Evolutionary conservation across 73 alveolate genomes (phyloP).

Genomic region (Effrenium voratum): DNA sequence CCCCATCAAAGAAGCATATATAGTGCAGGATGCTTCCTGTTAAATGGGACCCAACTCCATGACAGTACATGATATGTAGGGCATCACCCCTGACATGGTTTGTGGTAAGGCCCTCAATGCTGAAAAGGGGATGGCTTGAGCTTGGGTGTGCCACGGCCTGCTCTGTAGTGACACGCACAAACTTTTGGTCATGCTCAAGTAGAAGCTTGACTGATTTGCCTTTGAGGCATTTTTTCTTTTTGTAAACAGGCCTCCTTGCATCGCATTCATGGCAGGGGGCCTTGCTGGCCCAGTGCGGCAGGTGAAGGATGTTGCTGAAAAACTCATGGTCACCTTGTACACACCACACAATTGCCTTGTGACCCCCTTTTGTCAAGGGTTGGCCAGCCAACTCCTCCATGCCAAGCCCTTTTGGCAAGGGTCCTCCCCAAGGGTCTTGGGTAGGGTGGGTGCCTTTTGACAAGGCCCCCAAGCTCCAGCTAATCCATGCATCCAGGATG

Average conservation of each 20-base stretch:
- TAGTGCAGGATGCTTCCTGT: neutral
- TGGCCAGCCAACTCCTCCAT: neutral
- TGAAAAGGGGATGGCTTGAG: no score
- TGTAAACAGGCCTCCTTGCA: neutral
- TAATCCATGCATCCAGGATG: neutral
- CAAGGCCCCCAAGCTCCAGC: slow-evolving; percentile 47
- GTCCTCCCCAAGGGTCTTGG: neutral
- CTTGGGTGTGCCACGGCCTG: no score
- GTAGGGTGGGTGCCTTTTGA: slow-evolving; percentile 9
- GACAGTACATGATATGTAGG: no score
- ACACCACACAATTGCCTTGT: neutral
- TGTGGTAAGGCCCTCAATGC: no score
- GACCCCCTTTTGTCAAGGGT: slow-evolving; percentile 18
- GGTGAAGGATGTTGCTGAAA: neutral
- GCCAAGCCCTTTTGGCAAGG: slow-evolving; percentile 40
- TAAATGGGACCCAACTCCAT: no score
- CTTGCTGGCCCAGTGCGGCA: slow-evolving; percentile 21
- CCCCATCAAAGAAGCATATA: neutral
- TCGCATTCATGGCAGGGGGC: slow-evolving; percentile 2
- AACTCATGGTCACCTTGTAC: slow-evolving; percentile 1
- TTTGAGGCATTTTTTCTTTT: neutral
- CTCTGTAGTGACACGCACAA: neutral
- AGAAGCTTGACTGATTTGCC: slow-evolving; percentile 16
- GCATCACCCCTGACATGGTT: no score
- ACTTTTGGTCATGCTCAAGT: neutral